phyloP scores from a whole-genome alignment of 2,329 filamentous ascomycete species.

The Penicillium aurantiogriseum region DNA sequence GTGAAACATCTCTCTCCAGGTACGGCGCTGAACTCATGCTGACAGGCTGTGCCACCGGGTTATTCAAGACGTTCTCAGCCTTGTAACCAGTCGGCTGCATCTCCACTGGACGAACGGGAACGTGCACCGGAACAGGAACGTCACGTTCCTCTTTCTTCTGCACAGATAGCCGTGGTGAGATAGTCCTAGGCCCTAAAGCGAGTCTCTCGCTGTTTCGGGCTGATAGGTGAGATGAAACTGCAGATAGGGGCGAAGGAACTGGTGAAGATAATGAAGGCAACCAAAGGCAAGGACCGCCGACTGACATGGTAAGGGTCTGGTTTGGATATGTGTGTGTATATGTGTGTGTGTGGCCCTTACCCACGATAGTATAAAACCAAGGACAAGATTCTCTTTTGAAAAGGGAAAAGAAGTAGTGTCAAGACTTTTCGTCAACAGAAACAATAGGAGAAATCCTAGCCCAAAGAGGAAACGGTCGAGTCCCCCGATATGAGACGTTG shows the following conservation, averaged over 20 bases:
- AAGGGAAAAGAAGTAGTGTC: background rate
- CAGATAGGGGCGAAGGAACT: constrained; percentile 31
- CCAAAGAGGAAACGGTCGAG: constrained; percentile 10
- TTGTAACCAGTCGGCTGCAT: constrained; percentile 29
- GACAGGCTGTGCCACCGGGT: constrained; percentile 10
- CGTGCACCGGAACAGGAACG: constrained; percentile 10
- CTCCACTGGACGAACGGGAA: constrained; percentile 13
- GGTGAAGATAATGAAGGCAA: constrained; percentile 34
- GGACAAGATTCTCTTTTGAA: background rate
- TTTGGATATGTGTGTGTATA: constrained; percentile 2
- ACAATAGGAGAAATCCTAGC: constrained; percentile 8
- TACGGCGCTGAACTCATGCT: constrained; percentile 15
- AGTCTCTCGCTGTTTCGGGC: constrained; percentile 28
- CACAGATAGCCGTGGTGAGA: constrained; percentile 21
- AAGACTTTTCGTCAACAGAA: background rate
- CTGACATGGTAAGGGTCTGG: constrained; percentile 34
- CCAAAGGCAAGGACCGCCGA: constrained; percentile 39
- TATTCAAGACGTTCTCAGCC: constrained; percentile 32
- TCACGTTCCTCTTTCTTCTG: constrained; percentile 24
- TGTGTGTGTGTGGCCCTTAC: constrained; percentile 8
- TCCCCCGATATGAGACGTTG: constrained; percentile 25
- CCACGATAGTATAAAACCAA: constrained; percentile 2
- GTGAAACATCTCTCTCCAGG: constrained; percentile 21
- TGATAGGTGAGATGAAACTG: constrained; percentile 30
- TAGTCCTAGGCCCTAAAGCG: constrained; percentile 21